Evolutionary conservation across 2,329 filamentous ascomycete species (phyloP).

Genomic region (Pseudofabraea citricarpa): DNA sequence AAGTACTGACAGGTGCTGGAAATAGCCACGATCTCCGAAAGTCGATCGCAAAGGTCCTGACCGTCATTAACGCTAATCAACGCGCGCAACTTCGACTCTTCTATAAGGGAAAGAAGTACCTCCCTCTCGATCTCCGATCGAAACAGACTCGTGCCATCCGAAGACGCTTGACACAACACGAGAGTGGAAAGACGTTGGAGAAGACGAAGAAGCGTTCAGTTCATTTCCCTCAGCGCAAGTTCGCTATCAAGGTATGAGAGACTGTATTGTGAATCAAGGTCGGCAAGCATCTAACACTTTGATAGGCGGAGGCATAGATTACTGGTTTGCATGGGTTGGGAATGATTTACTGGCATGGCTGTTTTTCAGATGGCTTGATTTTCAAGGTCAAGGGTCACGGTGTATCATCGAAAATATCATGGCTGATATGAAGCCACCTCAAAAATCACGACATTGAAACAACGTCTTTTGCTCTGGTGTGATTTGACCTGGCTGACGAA

Average conservation of each 20-base stretch:
- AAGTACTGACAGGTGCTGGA: slow-evolving; percentile 14
- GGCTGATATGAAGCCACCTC: slow-evolving; percentile 24
- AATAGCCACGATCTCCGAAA: slow-evolving; percentile 96
- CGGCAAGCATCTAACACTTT: slow-evolving; percentile 9
- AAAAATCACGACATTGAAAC: slow-evolving; percentile 27
- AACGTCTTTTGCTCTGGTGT: slow-evolving; percentile 12
- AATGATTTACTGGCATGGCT: slow-evolving; percentile 21
- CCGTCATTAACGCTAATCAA: slow-evolving; percentile 99
- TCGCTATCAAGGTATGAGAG: slow-evolving; percentile 77
- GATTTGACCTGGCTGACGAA: not conserved
- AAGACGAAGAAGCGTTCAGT: slow-evolving; percentile 95
- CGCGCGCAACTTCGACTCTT: slow-evolving; percentile 95
- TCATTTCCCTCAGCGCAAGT: slow-evolving; percentile 99
- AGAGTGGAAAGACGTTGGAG: slow-evolving; percentile 77
- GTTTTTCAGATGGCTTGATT: slow-evolving; percentile 17
- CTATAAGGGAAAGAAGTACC: slow-evolving; percentile 99
- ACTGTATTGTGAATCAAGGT: not conserved
- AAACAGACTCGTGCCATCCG: slow-evolving; percentile 99
- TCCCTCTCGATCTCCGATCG: slow-evolving; percentile 94
- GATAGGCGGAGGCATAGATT: slow-evolving; percentile 26
- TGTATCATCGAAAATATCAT: slow-evolving; percentile 29
- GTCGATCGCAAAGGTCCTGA: slow-evolving; percentile 97
- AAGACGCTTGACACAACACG: slow-evolving; percentile 88
- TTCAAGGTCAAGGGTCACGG: slow-evolving; percentile 19
- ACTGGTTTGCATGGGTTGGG: slow-evolving; percentile 8